Evolutionary conservation across 768 basidiomycete species (phyloP).

Genomic region (Gautieria morchelliformis): DNA sequence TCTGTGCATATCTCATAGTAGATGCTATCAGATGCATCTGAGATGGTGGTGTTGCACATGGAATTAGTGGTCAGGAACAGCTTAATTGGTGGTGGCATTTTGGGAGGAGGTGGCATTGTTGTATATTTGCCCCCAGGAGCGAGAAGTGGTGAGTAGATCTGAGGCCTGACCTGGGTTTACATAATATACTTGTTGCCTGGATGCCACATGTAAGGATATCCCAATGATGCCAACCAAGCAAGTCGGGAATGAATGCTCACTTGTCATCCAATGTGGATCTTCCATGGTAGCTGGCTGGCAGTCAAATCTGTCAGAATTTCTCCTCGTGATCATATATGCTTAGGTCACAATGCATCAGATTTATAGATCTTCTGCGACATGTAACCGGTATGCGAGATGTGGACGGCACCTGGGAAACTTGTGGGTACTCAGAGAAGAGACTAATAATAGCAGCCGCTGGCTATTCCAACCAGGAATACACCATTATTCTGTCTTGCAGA

Average conservation of each 20-base stretch:
- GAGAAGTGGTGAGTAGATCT: background rate
- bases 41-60: slow-evolving; percentile 39
- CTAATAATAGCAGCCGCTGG: background rate
- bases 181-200: background rate
- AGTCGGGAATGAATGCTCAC: background rate
- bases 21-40: slow-evolving; percentile 31
- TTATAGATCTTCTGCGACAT: background rate
- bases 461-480: background rate
- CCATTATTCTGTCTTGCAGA: background rate
- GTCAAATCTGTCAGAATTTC: background rate
- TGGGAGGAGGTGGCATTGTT: slow-evolving; percentile 3
- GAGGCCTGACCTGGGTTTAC: no score
- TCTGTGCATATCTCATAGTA: slow-evolving; percentile 46
- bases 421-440: background rate
- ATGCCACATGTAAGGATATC: background rate
- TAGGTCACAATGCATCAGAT: background rate
- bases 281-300: background rate
- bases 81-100: slow-evolving; percentile 1
- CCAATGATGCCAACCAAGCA: background rate
- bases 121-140: background rate
- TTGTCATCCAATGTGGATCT: background rate
- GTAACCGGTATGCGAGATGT: background rate
- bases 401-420: background rate
- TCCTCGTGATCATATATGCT: background rate
- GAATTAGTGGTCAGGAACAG: slow-evolving; percentile 40